Base-by-base conservation (phyloP, 2,329 filamentous ascomycete species). In the Fragosphaeria purpurea region DNA sequence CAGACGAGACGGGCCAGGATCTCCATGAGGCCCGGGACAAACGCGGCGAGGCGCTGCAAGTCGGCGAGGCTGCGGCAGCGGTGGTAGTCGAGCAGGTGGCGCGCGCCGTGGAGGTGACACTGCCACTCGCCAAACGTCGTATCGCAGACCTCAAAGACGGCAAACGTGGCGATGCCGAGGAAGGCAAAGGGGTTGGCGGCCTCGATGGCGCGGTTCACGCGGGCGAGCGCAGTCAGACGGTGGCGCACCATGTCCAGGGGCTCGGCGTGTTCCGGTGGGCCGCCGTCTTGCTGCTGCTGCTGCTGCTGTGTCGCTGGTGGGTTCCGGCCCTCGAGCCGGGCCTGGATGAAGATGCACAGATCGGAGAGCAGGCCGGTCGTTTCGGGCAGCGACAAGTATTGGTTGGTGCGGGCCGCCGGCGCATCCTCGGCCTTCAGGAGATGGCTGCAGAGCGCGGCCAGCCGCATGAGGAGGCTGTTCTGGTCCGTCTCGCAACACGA, bases 101-200 rank as follows among this genome's bases (percentile, higher is more conserved):
- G 64, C 0, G 68, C 69, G 2, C 69, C 69, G 39, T 65, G 60
- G 0, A 71, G 56, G 56, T 71, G 68, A 5, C 65, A 60, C 41
- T 65, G 52, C 68, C 69, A 64, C 45, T 65, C 60, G 0, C 65
- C 65, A 48, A 71, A 72, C 0, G 66, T 61, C 0, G 66, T 63
- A 34, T 70, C 67, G 40, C 64, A 70, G 0, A 72, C 68, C 10
- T 71, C 69, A 32, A 71, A 67, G 37, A 72, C 65, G 0, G 69
- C 68, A 53, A 72, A 71, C 0, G 66, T 68, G 0, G 68, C 68
- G 13, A 72, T 71, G 1, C 68, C 69, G 5, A 72, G 61, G 7
- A 72, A 61, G 0, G 69, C 69, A 46, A 70, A 62, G 0, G 69
- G 69, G 37, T 71, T 64, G 2, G 66, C 67, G 0, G 62, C 66